Base-by-base conservation (phyloP, 2,329 filamentous ascomycete genomes). In the Colletotrichum chrysophilum region DNA sequence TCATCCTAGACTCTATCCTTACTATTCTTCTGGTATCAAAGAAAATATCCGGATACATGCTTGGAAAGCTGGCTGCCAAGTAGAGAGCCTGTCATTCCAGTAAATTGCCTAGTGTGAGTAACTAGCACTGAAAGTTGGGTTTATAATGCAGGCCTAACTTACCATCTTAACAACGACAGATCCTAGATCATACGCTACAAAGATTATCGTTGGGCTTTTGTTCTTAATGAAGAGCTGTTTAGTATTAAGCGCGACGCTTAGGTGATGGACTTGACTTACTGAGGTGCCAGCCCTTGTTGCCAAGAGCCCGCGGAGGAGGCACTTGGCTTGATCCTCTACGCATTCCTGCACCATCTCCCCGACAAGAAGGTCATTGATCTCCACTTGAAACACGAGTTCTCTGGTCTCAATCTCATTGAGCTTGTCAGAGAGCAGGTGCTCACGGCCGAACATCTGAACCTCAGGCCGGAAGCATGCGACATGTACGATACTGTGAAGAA, bases 21-120 rank as follows among this genome's bases (percentile, higher is more conserved):
- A 48, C 43, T 48, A 48, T 48, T 21, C n/a, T 48, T 21, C n/a
- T 48, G 5, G 43, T 48, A 48, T 48, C 43, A 21, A 0, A 21
- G n/a, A 21, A 48, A 1, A 48, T 48, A 21, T 21, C 43, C 10
- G 43, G n/a, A 13, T 48, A 48, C 10, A 7, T 21, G 0, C 18
- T 48, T 21, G 43, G 43, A 48, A 21, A 48, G n/a, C 2, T 48
- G 43, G 43, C 43, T 48, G 43, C 43, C 43, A 48, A 48, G n/a
- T 48, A 48, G 0, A 48, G 43, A 48, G 43, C n/a, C 43, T 48
- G 10, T 2, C 0, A 21, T n/a, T 48, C n/a, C 0, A 13, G 10
- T 3, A 3, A 21, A 13, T 3, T 1, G 0, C 43, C n/a, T 48
- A 48, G 10, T 3, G n/a, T 48, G n/a, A 48, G 43, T 1, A 21